These are phyloP conservation scores for Vigna radiata DNA, from an alignment of 306 rosid species.

Conservation along the genomic window DNA sequence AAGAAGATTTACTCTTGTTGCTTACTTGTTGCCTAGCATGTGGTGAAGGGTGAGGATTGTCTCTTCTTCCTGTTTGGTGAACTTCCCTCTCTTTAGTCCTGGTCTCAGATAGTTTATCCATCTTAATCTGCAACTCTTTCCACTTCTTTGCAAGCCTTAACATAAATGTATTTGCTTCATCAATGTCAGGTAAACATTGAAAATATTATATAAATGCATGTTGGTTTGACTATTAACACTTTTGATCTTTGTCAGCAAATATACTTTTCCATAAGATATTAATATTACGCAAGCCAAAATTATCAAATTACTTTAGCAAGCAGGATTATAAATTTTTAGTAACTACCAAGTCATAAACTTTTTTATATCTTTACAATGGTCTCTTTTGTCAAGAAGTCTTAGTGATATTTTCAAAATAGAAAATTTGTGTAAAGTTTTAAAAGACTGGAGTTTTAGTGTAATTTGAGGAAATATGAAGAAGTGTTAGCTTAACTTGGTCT, in stretches of 20 bases:
- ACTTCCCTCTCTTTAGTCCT: conserved; percentile 83
- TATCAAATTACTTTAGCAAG: conserved; percentile 7
- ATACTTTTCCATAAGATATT: conserved; percentile 1
- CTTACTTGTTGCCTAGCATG: conserved; percentile 89
- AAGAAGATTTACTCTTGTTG: neutral
- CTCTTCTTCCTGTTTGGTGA: conserved; percentile 82
- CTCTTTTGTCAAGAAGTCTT: no score
- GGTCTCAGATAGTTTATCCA: conserved; percentile 97
- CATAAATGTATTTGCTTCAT: conserved; percentile 25
- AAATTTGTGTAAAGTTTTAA: no score
- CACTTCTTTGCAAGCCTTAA: conserved; percentile 89
- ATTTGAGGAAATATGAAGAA: no score
- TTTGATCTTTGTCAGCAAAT: conserved; percentile 5
- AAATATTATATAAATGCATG: conserved; percentile 5
- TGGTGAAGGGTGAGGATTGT: conserved; percentile 78
- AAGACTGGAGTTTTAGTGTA: no score
- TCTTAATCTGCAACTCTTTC: conserved; percentile 95
- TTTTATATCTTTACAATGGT: no score
- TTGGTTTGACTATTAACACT: conserved; percentile 23
- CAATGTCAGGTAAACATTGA: neutral
- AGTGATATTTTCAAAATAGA: no score
- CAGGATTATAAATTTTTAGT: conserved; percentile 7
- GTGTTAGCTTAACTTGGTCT: no score
- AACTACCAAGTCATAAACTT: neutral
- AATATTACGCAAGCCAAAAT: neutral